These are phyloP conservation scores for Tetragonia tetragonoides DNA, from an alignment of 148 eudicot genomes.

Conservation along the genomic window DNA sequence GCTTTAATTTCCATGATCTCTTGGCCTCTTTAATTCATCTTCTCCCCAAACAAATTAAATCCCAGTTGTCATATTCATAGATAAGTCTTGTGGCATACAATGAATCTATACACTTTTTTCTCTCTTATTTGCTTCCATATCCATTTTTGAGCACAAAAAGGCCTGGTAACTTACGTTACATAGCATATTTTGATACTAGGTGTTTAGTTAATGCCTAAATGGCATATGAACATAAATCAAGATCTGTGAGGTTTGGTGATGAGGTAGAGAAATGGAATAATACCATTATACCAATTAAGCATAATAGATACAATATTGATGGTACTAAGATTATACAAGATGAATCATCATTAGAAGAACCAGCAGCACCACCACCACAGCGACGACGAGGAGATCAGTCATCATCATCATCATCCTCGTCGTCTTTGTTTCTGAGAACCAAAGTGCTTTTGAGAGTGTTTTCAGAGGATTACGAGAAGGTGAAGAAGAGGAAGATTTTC, in stretches of 20 bases:
- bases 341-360: too few species aligned
- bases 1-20: background rate
- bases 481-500: constrained; percentile 38
- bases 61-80: background rate
- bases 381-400: constrained; percentile 2
- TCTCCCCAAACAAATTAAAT: too few species aligned
- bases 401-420: background rate
- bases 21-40: background rate
- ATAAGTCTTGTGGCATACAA: background rate
- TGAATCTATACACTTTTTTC: background rate
- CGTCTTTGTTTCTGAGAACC: constrained; percentile 26
- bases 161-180: too few species aligned
- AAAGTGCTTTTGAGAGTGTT: constrained; percentile 63
- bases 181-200: too few species aligned
- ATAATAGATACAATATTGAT: background rate
- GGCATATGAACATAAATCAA: constrained; percentile 45
- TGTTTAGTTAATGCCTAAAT: too few species aligned
- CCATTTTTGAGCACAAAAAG: background rate
- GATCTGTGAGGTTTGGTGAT: constrained; percentile 61
- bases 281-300: background rate
- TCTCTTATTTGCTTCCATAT: background rate
- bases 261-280: background rate
- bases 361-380: too few species aligned
- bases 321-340: too few species aligned
- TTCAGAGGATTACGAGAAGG: constrained; percentile 61